phyloP scores from a whole-genome alignment of 257 asterid genomes.

The Dorcoceras hygrometricum region DNA sequence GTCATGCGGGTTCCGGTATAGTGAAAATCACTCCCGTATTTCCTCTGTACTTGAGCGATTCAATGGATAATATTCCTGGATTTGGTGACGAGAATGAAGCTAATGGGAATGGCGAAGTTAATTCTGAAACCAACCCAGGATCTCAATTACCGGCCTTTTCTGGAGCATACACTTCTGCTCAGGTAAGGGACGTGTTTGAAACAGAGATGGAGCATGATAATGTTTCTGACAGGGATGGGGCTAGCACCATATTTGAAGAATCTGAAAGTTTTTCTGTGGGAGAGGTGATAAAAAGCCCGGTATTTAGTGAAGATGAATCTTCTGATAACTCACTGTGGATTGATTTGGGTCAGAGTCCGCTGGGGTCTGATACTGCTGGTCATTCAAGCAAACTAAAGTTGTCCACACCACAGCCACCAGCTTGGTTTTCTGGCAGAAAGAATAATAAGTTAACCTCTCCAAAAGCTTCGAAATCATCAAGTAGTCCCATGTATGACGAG shows the following conservation, averaged over 20 bases:
- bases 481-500: slow-evolving; percentile 64
- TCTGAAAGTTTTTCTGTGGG: slow-evolving; percentile 86
- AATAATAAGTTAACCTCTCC: slow-evolving; percentile 68
- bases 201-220: slow-evolving; percentile 91
- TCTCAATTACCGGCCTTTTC: slow-evolving; percentile 96
- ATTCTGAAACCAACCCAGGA: slow-evolving; percentile 54
- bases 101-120: slow-evolving; percentile 52
- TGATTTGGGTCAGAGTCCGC: slow-evolving; percentile 94
- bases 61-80: slow-evolving; percentile 85
- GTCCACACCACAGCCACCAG: slow-evolving; percentile 77
- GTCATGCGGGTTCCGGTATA: slow-evolving; percentile 94
- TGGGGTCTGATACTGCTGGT: slow-evolving; percentile 63
- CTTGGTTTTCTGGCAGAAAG: slow-evolving; percentile 76
- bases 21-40: slow-evolving; percentile 93
- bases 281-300: slow-evolving; percentile 95
- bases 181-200: slow-evolving; percentile 93
- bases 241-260: slow-evolving; percentile 96
- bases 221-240: slow-evolving; percentile 84
- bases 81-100: slow-evolving; percentile 64
- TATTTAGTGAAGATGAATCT: slow-evolving; percentile 94
- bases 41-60: slow-evolving; percentile 88
- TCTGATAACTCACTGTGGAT: slow-evolving; percentile 96
- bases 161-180: slow-evolving; percentile 95
- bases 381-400: slow-evolving; percentile 50
- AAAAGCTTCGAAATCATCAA: slow-evolving; percentile 48